A percentile compares a stretch with the other conserved stretches of the same genome.
Evolutionary conservation across 2,329 filamentous ascomycete species (phyloP).

Genomic region (Zymoseptoria brevis): DNA sequence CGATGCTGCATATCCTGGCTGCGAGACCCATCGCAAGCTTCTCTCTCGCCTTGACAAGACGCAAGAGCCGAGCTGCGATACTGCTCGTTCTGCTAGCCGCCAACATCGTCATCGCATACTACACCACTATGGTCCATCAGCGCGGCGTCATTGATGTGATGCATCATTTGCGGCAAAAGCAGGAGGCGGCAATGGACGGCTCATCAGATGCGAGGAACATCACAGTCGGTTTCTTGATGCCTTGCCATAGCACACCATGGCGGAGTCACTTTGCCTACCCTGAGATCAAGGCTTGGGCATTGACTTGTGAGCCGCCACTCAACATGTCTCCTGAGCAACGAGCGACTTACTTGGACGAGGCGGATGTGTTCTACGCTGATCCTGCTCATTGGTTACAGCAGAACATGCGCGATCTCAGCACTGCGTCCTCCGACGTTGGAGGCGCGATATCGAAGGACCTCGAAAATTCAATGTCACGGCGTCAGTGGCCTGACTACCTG

Average conservation of each 20-base stretch:
- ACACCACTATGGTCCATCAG: slow-evolving; percentile 70
- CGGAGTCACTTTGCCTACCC: slow-evolving; percentile 76
- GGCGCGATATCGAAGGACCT: background rate
- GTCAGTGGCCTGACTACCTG: slow-evolving; percentile 39
- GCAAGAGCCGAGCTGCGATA: slow-evolving; percentile 42
- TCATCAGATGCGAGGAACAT: slow-evolving; percentile 27
- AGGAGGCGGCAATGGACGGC: slow-evolving; percentile 16
- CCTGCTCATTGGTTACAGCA: slow-evolving; percentile 39
- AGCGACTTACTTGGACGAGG: slow-evolving; percentile 71
- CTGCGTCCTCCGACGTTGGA: slow-evolving; percentile 10
- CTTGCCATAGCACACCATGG: slow-evolving; percentile 95
- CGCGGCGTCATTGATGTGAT: slow-evolving; percentile 69
- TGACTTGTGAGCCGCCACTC: slow-evolving; percentile 85
- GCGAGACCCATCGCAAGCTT: slow-evolving; percentile 59
- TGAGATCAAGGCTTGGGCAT: slow-evolving; percentile 66
- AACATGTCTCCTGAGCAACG: slow-evolving; percentile 56
- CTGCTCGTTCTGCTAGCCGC: slow-evolving; percentile 47
- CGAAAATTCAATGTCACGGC: background rate
- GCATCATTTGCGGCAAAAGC: slow-evolving; percentile 61
- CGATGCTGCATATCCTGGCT: slow-evolving; percentile 73
- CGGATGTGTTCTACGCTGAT: slow-evolving; percentile 76
- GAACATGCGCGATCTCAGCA: slow-evolving; percentile 31
- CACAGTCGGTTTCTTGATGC: slow-evolving; percentile 74
- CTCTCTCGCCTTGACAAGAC: slow-evolving; percentile 35
- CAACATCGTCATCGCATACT: slow-evolving; percentile 65